Percentiles rank a stretch among this genome's conserved stretches.
These are phyloP conservation scores for Globisporangium recalcitrans DNA, from an alignment of 352 stramenopile species.

Conservation along the genomic window DNA sequence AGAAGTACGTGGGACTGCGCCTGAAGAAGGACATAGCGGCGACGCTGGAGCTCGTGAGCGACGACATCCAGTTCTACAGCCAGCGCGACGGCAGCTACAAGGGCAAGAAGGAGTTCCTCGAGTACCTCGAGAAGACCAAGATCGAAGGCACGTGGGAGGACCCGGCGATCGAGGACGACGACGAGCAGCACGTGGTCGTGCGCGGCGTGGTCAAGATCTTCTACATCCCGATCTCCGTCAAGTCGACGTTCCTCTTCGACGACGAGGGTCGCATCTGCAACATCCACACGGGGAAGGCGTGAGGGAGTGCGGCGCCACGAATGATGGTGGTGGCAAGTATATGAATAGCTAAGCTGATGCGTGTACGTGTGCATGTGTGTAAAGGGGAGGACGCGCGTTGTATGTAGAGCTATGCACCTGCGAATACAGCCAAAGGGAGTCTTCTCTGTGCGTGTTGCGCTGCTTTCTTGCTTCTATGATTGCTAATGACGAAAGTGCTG, in stretches of 20 bases:
- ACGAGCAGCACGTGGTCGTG: conserved; percentile 42
- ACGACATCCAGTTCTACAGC: conserved; percentile 50
- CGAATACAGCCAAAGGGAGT: too few species aligned
- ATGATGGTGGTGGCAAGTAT: too few species aligned
- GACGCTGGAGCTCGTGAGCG: conserved; percentile 45
- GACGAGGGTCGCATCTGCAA: conserved; percentile 35
- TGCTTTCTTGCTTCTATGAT: too few species aligned
- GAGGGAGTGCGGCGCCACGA: not conserved
- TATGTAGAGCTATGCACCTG: too few species aligned
- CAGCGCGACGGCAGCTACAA: conserved; percentile 42
- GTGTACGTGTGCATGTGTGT: too few species aligned
- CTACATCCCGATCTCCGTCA: conserved; percentile 48
- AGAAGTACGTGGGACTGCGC: conserved; percentile 35
- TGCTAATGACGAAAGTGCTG: too few species aligned
- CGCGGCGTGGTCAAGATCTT: conserved; percentile 50
- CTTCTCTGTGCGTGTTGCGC: too few species aligned
- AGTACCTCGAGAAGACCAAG: conserved; percentile 51
- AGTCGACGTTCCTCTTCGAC: conserved; percentile 41
- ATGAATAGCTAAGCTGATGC: too few species aligned
- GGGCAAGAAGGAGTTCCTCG: conserved; percentile 34
- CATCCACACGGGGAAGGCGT: conserved; percentile 47
- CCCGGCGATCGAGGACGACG: conserved; percentile 34
- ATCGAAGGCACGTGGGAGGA: conserved; percentile 39
- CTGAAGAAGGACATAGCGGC: conserved; percentile 34
- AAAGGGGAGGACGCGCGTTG: too few species aligned